Evolutionary conservation across 2,329 filamentous ascomycete genomes (phyloP).

Genomic region (Conoideocrella luteorostrata): DNA sequence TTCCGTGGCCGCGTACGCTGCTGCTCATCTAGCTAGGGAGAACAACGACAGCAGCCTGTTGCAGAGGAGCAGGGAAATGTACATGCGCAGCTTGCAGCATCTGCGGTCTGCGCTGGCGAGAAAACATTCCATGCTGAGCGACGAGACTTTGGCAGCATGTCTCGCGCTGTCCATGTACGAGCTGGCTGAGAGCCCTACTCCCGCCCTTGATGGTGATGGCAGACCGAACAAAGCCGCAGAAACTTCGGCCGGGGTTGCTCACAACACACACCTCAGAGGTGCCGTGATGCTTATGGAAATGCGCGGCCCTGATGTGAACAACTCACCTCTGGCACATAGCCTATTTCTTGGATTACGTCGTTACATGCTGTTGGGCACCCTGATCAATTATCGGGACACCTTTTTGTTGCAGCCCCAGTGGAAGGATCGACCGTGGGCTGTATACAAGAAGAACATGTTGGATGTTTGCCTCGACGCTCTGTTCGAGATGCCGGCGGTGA

Average conservation of each 20-base stretch:
- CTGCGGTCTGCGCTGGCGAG: slow-evolving; percentile 4
- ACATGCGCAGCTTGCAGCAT: slow-evolving; percentile 6
- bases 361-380: background rate
- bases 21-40: slow-evolving; percentile 5
- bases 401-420: slow-evolving; percentile 5
- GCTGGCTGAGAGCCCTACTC: slow-evolving; percentile 5
- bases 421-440: slow-evolving; percentile 6
- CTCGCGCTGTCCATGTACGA: slow-evolving; percentile 9
- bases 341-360: slow-evolving; percentile 9
- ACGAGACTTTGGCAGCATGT: slow-evolving; percentile 10
- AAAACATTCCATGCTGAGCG: background rate
- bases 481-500: slow-evolving; percentile 6
- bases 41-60: slow-evolving; percentile 3
- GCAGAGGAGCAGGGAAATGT: slow-evolving; percentile 6
- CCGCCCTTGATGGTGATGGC: background rate
- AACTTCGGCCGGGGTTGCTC: background rate
- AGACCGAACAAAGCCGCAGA: background rate
- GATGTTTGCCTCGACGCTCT: slow-evolving; percentile 8
- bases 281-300: slow-evolving; percentile 9
- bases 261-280: slow-evolving; percentile 7
- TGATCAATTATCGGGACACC: slow-evolving; percentile 4
- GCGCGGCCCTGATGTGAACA: slow-evolving; percentile 7
- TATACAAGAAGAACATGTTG: slow-evolving; percentile 8
- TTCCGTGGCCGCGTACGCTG: slow-evolving; percentile 6
- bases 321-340: slow-evolving; percentile 9